Evolutionary conservation across 2,329 filamentous ascomycete species (phyloP), one percentile per base, ranked within the genome.

Genomic region (Fusarium duplospermum): DNA sequence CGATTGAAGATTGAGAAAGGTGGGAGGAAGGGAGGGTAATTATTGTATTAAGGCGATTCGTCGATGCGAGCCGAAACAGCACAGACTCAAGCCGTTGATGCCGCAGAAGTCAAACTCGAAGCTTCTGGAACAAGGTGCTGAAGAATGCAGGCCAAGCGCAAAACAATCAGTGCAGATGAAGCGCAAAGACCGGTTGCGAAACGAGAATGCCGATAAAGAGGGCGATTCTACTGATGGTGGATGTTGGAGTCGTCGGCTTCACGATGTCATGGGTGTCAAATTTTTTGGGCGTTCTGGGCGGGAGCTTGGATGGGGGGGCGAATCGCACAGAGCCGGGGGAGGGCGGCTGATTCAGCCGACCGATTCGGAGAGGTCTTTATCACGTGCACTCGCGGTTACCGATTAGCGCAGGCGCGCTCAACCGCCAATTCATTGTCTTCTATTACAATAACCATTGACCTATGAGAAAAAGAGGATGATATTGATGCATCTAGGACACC

Each of bases 261-360:
- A 77, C 76, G 73, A 77, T 73, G 65, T 72, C 69, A 69, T 73
- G 67, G 69, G 64, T 72, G 71, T 76, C 71, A 76, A 78, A 76
- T 76, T 79, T 79, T 78, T 79, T 79, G 76, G 73, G 70, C 56
- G 58, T 42, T 18, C 45, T 66, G 58, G 47, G 62, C 57, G 14
- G 36, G 59, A 67, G 64, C 64, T 67, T 47, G 64, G 29, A 52
- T 57, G 52, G 52, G 29, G 56, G 40, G 50, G 35, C 20, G 22
- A 29, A 56, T n/a, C 38, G 63, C 54, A 52, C 67, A 59, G 45
- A 52, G 47, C 47, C 24, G 47, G 45, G 66, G 62, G 45, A 61
- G 42, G 36, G 64, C 67, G 38, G 50, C 38, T 60, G 45, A 75
- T 79, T 79, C 77, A 78, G 59, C 77, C 76, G 77, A 76, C 64